These are phyloP conservation scores for Backusella sp. DNA, from an alignment of 192 early-diverging fungal species.

Conservation along the genomic window DNA sequence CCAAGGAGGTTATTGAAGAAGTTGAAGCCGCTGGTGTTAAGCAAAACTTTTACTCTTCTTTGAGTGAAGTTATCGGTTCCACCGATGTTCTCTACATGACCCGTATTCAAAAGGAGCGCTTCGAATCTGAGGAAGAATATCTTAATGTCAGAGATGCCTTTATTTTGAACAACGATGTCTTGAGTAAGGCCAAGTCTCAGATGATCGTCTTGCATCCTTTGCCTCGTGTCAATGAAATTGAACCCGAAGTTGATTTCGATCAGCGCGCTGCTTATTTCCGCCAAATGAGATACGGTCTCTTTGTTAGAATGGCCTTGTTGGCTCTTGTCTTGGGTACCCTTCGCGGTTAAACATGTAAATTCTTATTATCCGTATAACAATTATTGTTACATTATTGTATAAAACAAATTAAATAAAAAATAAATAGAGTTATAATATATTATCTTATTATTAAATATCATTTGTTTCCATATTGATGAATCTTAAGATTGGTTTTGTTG, in stretches of 20 bases:
- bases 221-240: constrained; percentile 92
- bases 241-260: constrained; percentile 97
- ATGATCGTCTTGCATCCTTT: constrained; percentile 99
- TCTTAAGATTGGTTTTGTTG: not conserved
- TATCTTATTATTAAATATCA: not conserved
- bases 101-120: constrained; percentile 95
- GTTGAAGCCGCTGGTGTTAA: constrained; percentile 59
- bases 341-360: constrained; percentile 18
- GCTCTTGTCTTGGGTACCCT: constrained; percentile 69
- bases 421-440: constrained; percentile 5
- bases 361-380: constrained; percentile 1
- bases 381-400: constrained; percentile 6
- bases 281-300: constrained; percentile 97
- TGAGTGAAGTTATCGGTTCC: constrained; percentile 77
- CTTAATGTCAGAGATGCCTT: constrained; percentile 72
- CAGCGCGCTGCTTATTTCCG: constrained; percentile 97
- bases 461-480: not conserved
- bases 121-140: constrained; percentile 75
- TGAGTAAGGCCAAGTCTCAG: constrained; percentile 87
- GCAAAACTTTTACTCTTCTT: constrained; percentile 67
- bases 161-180: constrained; percentile 83
- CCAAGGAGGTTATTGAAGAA: constrained; percentile 77
- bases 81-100: constrained; percentile 98
- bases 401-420: constrained; percentile 10
- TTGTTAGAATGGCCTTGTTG: constrained; percentile 96